Evolutionary conservation across 2,329 filamentous ascomycete species (phyloP).

Genomic region (Reticulascus tulasneorum): DNA sequence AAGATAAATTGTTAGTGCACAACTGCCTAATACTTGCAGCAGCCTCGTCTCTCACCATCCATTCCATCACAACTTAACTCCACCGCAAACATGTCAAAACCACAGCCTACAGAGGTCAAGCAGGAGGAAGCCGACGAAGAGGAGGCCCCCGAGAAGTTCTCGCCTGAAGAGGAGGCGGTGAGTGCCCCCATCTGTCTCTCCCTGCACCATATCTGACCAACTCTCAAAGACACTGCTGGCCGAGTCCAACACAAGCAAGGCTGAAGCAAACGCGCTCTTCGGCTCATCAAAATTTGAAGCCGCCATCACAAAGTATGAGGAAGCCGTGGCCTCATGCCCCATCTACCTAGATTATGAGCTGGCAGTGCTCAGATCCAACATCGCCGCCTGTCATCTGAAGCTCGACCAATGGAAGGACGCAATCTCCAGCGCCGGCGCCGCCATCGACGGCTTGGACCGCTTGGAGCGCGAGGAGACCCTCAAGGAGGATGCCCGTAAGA

Average conservation of each 20-base stretch:
- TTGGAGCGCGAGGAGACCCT: conserved; percentile 37
- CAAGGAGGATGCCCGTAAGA: conserved; percentile 15
- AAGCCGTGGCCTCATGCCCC: conserved; percentile 73
- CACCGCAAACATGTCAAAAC: no score
- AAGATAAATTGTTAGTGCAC: no score
- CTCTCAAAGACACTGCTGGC: conserved; percentile 56
- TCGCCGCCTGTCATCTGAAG: conserved; percentile 84
- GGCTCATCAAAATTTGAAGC: conserved; percentile 65
- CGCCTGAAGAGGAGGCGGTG: conserved; percentile 55
- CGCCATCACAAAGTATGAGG: conserved; percentile 78
- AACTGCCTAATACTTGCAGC: no score
- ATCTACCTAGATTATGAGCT: conserved; percentile 84
- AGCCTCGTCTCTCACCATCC: no score
- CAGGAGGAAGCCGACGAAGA: conserved; percentile 23
- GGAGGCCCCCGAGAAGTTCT: conserved; percentile 34
- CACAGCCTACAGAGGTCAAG: no score
- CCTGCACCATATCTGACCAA: not conserved
- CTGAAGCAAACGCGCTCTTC: conserved; percentile 78
- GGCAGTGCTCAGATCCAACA: conserved; percentile 82
- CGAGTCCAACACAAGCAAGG: conserved; percentile 70
- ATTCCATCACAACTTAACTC: no score
- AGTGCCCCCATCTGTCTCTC: conserved; percentile 19
- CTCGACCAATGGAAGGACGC: conserved; percentile 82
- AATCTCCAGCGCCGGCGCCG: conserved; percentile 66
- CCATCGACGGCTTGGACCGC: conserved; percentile 68